Conservation (phyloP, 352 stramenopile genomes). For the Phytopythium sindhum region DNA sequence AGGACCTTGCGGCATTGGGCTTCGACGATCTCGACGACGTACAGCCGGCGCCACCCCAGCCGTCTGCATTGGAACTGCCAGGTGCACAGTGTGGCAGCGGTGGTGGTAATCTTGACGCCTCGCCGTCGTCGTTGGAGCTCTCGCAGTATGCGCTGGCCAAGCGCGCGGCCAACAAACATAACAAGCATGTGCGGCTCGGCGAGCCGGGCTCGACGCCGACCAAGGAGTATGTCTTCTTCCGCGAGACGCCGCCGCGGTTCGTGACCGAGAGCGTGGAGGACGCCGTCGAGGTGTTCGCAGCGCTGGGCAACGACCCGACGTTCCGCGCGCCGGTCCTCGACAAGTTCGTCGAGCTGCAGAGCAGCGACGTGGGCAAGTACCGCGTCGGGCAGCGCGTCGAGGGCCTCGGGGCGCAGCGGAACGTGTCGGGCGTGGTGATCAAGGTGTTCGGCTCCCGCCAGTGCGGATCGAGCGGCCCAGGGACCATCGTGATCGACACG, state of each 20-base stretch:
- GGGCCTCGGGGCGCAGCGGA: slow-evolving; percentile 41
- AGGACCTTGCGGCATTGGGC: slow-evolving; percentile 41
- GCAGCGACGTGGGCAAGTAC: slow-evolving; percentile 81
- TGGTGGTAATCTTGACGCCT: not conserved
- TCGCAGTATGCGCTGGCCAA: slow-evolving; percentile 60
- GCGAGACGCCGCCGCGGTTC: slow-evolving; percentile 73
- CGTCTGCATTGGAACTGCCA: not conserved
- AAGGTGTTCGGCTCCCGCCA: slow-evolving; percentile 72
- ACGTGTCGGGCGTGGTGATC: slow-evolving; percentile 56
- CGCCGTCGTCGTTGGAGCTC: slow-evolving; percentile 13
- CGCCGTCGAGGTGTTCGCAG: slow-evolving; percentile 47
- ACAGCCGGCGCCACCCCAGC: not conserved
- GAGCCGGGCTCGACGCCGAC: slow-evolving; percentile 55
- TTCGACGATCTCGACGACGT: slow-evolving; percentile 49
- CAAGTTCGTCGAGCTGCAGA: slow-evolving; percentile 74
- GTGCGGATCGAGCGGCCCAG: slow-evolving; percentile 60
- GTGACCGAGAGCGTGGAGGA: slow-evolving; percentile 74
- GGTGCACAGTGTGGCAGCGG: not conserved
- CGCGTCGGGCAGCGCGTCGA: slow-evolving; percentile 49
- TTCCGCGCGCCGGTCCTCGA: slow-evolving; percentile 38
- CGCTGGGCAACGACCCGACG: slow-evolving; percentile 43
- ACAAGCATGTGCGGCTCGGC: slow-evolving; percentile 60
- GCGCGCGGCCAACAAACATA: slow-evolving; percentile 29
- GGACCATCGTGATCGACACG: slow-evolving; percentile 74
- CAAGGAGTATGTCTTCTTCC: slow-evolving; percentile 85